Conservation (phyloP, 2,329 filamentous ascomycete genomes). For the Tolypocladium nubicola region DNA sequence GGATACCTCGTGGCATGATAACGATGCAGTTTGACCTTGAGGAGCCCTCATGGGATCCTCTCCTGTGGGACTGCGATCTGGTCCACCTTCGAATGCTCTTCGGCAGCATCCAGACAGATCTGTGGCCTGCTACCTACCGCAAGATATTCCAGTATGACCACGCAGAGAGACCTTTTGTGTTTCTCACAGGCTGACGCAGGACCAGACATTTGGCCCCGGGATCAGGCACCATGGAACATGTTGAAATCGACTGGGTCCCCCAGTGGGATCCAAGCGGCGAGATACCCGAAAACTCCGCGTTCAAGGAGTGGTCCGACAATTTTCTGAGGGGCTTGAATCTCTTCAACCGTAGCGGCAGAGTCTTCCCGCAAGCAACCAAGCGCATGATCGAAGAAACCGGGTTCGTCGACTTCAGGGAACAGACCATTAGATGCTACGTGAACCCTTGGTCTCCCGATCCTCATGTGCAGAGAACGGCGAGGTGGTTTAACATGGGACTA, state of each 20-base stretch:
- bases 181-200: background rate
- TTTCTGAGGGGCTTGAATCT: slow-evolving; percentile 58
- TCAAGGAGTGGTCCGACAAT: slow-evolving; percentile 59
- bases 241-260: slow-evolving; percentile 79
- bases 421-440: slow-evolving; percentile 57
- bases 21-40: slow-evolving; percentile 64
- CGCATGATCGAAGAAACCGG: slow-evolving; percentile 57
- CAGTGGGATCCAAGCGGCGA: slow-evolving; percentile 61
- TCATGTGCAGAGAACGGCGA: slow-evolving; percentile 56
- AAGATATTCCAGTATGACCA: slow-evolving; percentile 39
- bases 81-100: slow-evolving; percentile 73
- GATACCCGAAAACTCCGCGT: slow-evolving; percentile 42
- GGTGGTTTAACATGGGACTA: slow-evolving; percentile 77
- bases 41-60: slow-evolving; percentile 47
- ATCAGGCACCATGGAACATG: slow-evolving; percentile 69
- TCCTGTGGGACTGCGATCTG: slow-evolving; percentile 56
- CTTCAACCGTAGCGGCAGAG: slow-evolving; percentile 54
- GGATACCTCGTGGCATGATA: slow-evolving; percentile 53
- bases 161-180: background rate
- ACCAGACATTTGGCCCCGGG: slow-evolving; percentile 65
- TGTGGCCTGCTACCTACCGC: slow-evolving; percentile 63
- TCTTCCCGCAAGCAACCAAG: slow-evolving; percentile 38
- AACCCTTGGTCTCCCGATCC: slow-evolving; percentile 62
- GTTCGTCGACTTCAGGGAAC: slow-evolving; percentile 69
- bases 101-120: slow-evolving; percentile 59